Base-by-base conservation (phyloP, 2,329 filamentous ascomycete species). In the Fusarium luffae region DNA sequence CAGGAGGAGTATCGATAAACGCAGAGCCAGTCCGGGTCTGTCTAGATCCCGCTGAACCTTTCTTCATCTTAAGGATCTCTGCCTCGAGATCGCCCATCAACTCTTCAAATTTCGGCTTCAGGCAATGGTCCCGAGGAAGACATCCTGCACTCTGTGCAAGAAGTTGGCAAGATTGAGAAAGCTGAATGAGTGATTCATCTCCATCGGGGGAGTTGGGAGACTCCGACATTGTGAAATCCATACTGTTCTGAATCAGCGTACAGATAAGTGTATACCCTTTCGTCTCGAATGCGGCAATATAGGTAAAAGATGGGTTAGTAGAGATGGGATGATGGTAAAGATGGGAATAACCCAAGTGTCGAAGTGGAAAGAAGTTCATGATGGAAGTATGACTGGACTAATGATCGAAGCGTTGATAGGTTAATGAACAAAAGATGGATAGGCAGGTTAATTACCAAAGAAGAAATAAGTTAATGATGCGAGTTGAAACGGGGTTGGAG, bases 11-110 rank as follows among this genome's bases (percentile, higher is more conserved):
- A 12, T 37, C 34, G 5, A n/a, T n/a, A 37, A 1, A 12, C 10
- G 10, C 2, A 37, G 18, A 11, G 34, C 10, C 18, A 37, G 34
- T 6, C n/a, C 0, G 4, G 0, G 10, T 37, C 10, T 11, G 18
- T 37, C 34, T n/a, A n/a, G 3, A 37, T 12, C 34, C 10, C 10
- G 11, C 34, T 37, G 34, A 11, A 37, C 18, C 10, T 7, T 37
- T 11, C 34, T 37, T 37, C 34, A 37, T 37, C 34, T n/a, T 6
- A 11, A 6, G 6, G 10, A 37, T 37, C 18, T 7, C 34, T 37
- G 34, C 18, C 10, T 37, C 18, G 18, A 37, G 34, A 7, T 37
- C 18, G 10, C 18, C 18, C 18, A 37, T 37, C 10, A 37, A 7
- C 18, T 37, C 10, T 37, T 12, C 34, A 37, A 37, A 37, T n/a